Evolutionary conservation across 2,329 filamentous ascomycete genomes (phyloP).

Genomic region (Pseudogymnoascus sp.): DNA sequence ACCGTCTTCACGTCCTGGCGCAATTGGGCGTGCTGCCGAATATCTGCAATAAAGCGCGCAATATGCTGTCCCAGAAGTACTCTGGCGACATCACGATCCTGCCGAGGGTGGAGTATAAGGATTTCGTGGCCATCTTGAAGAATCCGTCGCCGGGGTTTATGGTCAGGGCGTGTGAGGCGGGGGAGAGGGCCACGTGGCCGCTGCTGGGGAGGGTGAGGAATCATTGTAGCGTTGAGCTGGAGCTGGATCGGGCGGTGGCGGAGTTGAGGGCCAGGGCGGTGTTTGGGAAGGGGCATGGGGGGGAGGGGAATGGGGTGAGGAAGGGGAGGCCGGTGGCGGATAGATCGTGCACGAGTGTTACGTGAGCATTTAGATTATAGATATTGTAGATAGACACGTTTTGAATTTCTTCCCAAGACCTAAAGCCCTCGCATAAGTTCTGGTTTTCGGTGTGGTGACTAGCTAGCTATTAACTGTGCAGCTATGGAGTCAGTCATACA

Average conservation of each 20-base stretch:
- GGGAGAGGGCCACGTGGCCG: conserved; percentile 86
- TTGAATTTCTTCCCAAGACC: not conserved
- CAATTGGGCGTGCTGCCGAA: conserved; percentile 78
- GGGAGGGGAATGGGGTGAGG: not conserved
- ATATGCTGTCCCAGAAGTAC: conserved; percentile 83
- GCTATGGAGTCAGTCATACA: not conserved
- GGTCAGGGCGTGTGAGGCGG: conserved; percentile 65
- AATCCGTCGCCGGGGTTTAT: conserved; percentile 88
- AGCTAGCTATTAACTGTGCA: not conserved
- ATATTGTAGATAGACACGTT: not conserved
- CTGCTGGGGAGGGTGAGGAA: conserved; percentile 79
- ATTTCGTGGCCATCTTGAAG: conserved; percentile 68
- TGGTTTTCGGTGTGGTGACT: not conserved
- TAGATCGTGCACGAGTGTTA: not conserved
- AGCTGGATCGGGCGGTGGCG: conserved; percentile 69
- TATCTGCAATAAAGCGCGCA: conserved; percentile 67
- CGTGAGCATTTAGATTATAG: not conserved
- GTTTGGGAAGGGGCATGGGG: conserved; percentile 15
- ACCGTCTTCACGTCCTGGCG: conserved; percentile 71
- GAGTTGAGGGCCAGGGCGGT: conserved; percentile 55
- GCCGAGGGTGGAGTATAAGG: conserved; percentile 66
- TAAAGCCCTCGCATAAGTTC: not conserved
- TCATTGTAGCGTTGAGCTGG: conserved; percentile 80
- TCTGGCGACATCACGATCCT: conserved; percentile 93
- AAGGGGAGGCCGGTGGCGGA: not conserved